Base-by-base conservation (phyloP, 306 rosid genomes). In the Prosopis cineraria region DNA sequence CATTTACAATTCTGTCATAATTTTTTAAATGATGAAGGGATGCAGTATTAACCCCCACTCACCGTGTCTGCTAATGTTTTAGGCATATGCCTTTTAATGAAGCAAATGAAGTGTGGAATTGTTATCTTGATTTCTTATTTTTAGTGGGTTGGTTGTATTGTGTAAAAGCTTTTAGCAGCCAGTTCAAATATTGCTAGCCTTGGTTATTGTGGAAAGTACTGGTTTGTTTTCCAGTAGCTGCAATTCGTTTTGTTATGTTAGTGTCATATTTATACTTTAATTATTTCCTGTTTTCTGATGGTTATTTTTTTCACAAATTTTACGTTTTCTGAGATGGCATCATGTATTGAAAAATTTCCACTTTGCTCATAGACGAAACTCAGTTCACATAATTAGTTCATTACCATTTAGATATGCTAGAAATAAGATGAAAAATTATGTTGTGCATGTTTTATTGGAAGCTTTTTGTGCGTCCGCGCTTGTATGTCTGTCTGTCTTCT, bases 201-300 rank as follows among this genome's bases (percentile, higher is more conserved):
- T 8, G 16, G 62, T 34, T 3, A 20, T 13, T 41, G 45, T 55
- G 78, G 25, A 52, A 48, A 33, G 52, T 16, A 27, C 59, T 30
- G 73, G 77, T 60, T 39, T 31, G 29, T 77, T 77, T 22, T 47
- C 70, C 30, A 5, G 43, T 45, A 55, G 30, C 33, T 29, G 44
- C 62, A 3, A 53, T 24, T 53, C 30, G 22, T 25, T 50, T 2
- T 52, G 1, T 43, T 72, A 16, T 53, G 20, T 4, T n/a, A 68
- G 37, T 24, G 44, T 33, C 22, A 3, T 52, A 27, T 19, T 13
- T 66, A 67, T 74, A 66, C 59, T 40, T 52, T 48, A 56, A 9
- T 74, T 56, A 45, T 30, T 67, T 31, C 55, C 55, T 53, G 36
- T 7, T 52, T 16, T 75, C 37, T n/a, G 31, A 52, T 65, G 20